These are phyloP conservation scores for Botrytis byssoidea DNA, from an alignment of 2,329 filamentous ascomycete genomes.

Conservation along the genomic window DNA sequence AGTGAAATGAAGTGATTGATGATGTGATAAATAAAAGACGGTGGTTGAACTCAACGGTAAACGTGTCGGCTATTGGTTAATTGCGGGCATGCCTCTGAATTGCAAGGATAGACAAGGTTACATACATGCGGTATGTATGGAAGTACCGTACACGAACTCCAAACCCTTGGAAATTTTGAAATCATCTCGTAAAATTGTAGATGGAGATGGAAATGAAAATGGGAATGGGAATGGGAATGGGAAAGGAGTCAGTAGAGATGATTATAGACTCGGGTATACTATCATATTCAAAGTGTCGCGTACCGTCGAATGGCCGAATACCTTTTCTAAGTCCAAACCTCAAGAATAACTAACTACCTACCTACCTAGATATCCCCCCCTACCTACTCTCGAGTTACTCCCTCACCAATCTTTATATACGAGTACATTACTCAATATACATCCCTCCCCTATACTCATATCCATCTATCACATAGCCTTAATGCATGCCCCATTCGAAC, in stretches of 20 bases:
- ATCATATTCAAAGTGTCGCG: neutral
- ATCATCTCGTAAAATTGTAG: neutral
- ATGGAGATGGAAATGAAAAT: neutral
- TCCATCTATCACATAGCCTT: neutral
- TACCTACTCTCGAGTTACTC: neutral
- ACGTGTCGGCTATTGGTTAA: neutral
- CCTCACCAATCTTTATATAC: neutral
- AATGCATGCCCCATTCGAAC: neutral
- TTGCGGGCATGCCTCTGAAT: neutral
- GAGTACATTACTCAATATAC: neutral
- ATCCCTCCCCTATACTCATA: neutral
- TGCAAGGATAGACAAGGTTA: neutral
- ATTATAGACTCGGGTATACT: neutral
- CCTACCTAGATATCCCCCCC: too few relatives aligned
- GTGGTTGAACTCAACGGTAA: neutral
- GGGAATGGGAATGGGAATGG: too few relatives aligned
- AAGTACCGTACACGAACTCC: neutral
- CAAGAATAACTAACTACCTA: neutral
- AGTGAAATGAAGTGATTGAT: conserved; percentile 13
- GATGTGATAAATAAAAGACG: neutral
- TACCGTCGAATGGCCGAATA: neutral
- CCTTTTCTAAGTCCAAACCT: neutral
- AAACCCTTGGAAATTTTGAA: neutral
- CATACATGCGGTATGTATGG: neutral
- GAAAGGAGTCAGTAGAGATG: neutral